Evolutionary conservation across 148 eudicot species (phyloP), one percentile per base, ranked within the genome.

Genomic region (Diospyros kaki): DNA sequence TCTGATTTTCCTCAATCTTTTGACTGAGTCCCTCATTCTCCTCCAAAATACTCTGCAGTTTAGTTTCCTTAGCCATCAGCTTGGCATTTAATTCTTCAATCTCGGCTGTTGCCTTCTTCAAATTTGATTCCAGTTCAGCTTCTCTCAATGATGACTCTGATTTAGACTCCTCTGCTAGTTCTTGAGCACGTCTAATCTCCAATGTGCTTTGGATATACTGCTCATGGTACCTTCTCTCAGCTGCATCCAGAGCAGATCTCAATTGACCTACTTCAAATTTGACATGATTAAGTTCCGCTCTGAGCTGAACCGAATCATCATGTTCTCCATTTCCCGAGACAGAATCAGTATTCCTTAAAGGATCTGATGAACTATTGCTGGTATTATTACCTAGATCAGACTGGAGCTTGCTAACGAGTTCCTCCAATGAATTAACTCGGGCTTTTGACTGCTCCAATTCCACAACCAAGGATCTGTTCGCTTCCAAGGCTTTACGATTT

Each of bases 181-280:
- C 96, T 80, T 84, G 86, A 28, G 98, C 96, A 76, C 82, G 86
- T 81, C 89, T 81, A 64, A 91, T 89, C 86, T 93, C 86, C 82
- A 89, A 73, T 0, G 92, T 91, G 80, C 92, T 88, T 59, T 85
- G 86, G 68, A 86, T 83, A 58, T 89, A 87, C 60, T 91, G 96
- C 15, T 87, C 90, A 74, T 81, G 85, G 50, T 89, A 89, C 82
- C 93, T 83, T 52, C 74, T 81, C 64, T 91, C 97, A 58, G 98
- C 84, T 41, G 83, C 86, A 71, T 89, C 98, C 44, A 93, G 68
- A 0, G 87, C 90, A 64, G 84, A 79, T 66, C 82, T 89, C 12
- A 93, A 76, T 64, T 82, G 80, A 39, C 40, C 77, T 53, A 83
- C 79, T 82, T 93, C 98, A 38, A 39, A 14, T 76, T 79, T 87